Conservation (phyloP, 805 yeast genomes). For the Candida maltosa region DNA sequence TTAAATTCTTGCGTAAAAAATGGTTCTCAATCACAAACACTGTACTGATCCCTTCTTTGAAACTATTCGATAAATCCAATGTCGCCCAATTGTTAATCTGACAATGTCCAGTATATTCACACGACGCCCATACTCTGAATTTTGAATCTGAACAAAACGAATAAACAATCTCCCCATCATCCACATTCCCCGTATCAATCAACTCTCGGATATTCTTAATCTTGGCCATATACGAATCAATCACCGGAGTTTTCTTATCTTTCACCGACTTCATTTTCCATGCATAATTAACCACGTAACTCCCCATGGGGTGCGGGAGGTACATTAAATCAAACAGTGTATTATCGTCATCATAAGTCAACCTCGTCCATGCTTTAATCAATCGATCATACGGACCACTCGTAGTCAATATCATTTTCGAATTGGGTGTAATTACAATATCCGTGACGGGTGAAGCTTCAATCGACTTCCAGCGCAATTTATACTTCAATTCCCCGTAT, state of each 20-base stretch:
- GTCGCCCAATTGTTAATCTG: slow-evolving; percentile 58
- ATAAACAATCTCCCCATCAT: slow-evolving; percentile 43
- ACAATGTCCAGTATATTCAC: slow-evolving; percentile 55
- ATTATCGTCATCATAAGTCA: slow-evolving; percentile 55
- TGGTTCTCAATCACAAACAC: slow-evolving; percentile 36
- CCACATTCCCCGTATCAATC: slow-evolving; percentile 30
- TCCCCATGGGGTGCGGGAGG: slow-evolving; percentile 53
- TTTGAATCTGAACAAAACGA: slow-evolving; percentile 59
- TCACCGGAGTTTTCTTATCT: slow-evolving; percentile 7
- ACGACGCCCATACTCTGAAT: slow-evolving; percentile 68
- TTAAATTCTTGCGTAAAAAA: slow-evolving; percentile 23
- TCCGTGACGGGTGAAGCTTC: slow-evolving; percentile 63
- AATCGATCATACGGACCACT: slow-evolving; percentile 60
- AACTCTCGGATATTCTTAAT: slow-evolving; percentile 32
- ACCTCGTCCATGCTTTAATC: slow-evolving; percentile 76
- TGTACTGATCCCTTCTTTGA: slow-evolving; percentile 15
- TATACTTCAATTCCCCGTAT: slow-evolving; percentile 37
- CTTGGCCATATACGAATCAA: slow-evolving; percentile 29
- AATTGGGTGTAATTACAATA: slow-evolving; percentile 63
- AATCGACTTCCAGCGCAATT: slow-evolving; percentile 41
- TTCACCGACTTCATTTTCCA: slow-evolving; percentile 44
- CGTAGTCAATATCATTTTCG: slow-evolving; percentile 59
- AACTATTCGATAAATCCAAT: slow-evolving; percentile 21
- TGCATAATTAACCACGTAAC: slow-evolving; percentile 50
- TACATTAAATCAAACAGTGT: slow-evolving; percentile 68